Conservation (phyloP, 192 early-diverging fungal species). For the Coemansia sp. region DNA sequence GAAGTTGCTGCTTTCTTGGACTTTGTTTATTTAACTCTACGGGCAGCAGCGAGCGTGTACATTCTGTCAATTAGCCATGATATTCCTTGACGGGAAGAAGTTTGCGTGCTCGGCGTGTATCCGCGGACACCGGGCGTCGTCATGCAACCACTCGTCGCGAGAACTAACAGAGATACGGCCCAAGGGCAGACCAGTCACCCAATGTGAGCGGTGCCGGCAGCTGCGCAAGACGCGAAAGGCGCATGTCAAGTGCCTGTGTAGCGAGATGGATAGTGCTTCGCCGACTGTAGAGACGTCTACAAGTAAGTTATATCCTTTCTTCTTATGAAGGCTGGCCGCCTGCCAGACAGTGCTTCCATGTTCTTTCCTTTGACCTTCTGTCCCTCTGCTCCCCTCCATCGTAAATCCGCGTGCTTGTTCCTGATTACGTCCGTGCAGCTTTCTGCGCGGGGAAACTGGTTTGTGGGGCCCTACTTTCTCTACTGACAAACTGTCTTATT, state of each 20-base stretch:
- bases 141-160: constrained; percentile 53
- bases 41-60: not conserved
- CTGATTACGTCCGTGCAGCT: not conserved
- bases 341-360: not conserved
- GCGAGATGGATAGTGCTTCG: constrained; percentile 20
- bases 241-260: constrained; percentile 71
- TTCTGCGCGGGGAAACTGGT: not conserved
- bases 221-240: constrained; percentile 62
- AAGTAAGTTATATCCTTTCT: constrained; percentile 7
- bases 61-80: constrained; percentile 10
- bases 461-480: not conserved
- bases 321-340: not conserved
- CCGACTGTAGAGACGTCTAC: not conserved
- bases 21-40: not conserved
- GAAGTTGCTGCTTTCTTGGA: not conserved
- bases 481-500: not conserved
- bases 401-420: not conserved
- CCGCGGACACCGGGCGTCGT: constrained; percentile 51
- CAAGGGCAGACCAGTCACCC: constrained; percentile 70
- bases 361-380: not conserved
- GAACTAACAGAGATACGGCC: constrained; percentile 59
- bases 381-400: not conserved
- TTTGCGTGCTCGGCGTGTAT: constrained; percentile 50
- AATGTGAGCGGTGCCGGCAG: constrained; percentile 70
- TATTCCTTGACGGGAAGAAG: constrained; percentile 39